Conservation (phyloP, 2,329 filamentous ascomycete genomes). For the Ophiostoma australiae region DNA sequence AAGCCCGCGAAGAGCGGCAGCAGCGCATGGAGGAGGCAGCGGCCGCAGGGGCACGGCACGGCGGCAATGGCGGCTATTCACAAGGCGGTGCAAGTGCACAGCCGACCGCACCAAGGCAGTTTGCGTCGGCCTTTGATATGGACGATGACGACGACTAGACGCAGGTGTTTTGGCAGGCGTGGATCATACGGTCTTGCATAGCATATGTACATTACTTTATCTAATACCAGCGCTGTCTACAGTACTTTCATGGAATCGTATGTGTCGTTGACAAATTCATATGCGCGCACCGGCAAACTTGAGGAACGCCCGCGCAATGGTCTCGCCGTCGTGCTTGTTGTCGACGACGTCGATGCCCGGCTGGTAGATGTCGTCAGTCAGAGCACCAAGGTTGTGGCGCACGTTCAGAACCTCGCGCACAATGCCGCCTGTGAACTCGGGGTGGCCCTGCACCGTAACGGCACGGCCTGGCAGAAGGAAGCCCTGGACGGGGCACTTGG, state of each 20-base stretch:
- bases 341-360: conserved; percentile 63
- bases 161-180: too few species aligned
- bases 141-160: conserved; percentile 25
- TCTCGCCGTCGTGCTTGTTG: conserved; percentile 72
- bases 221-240: not conserved
- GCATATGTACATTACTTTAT: not conserved
- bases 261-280: not conserved
- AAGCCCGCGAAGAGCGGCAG: conserved; percentile 45
- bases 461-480: conserved; percentile 63
- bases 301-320: conserved; percentile 68
- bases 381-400: conserved; percentile 62
- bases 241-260: not conserved
- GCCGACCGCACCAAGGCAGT: conserved; percentile 24
- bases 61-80: conserved; percentile 1
- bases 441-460: conserved; percentile 80
- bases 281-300: conserved; percentile 54
- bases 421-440: conserved; percentile 72
- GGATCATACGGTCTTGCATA: not conserved
- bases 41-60: conserved; percentile 31
- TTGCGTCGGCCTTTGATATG: conserved; percentile 28
- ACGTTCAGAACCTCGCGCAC: conserved; percentile 62
- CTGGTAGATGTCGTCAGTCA: conserved; percentile 62
- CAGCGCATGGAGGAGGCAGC: conserved; percentile 41
- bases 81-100: conserved; percentile 8
- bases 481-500: conserved; percentile 68